Evolutionary conservation across 2,329 filamentous ascomycete genomes (phyloP).

Genomic region (Hypoxylon sp.): DNA sequence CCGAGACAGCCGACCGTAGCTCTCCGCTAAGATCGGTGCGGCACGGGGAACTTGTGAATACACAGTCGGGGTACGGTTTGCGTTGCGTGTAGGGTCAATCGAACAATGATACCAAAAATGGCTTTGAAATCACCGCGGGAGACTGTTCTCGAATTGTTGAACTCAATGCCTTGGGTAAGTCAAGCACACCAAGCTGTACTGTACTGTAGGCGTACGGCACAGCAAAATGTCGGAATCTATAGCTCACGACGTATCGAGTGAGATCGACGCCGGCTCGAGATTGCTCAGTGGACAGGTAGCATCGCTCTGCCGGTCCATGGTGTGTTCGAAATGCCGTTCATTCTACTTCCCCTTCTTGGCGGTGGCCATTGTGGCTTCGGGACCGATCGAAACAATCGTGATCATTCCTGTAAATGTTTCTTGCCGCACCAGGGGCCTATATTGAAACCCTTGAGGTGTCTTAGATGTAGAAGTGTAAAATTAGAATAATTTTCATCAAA

Average conservation of each 20-base stretch:
- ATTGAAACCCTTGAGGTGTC: slow-evolving; percentile 31
- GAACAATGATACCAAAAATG: slow-evolving; percentile 42
- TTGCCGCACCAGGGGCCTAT: slow-evolving; percentile 26
- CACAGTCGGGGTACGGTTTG: slow-evolving; percentile 14
- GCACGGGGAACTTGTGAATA: slow-evolving; percentile 32
- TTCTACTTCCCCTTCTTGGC: slow-evolving; percentile 32
- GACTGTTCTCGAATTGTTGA: slow-evolving; percentile 21
- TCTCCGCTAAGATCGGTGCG: slow-evolving; percentile 31
- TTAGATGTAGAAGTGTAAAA: slow-evolving; percentile 28
- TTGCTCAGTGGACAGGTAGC: slow-evolving; percentile 44
- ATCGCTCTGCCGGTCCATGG: slow-evolving; percentile 30
- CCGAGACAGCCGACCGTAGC: slow-evolving; percentile 32
- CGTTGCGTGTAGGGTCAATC: slow-evolving; percentile 16
- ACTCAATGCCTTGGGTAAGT: slow-evolving; percentile 29
- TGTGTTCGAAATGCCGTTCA: slow-evolving; percentile 10
- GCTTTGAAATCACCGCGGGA: slow-evolving; percentile 29
- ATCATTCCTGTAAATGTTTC: slow-evolving; percentile 34
- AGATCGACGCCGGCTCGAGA: slow-evolving; percentile 46
- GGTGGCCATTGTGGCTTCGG: slow-evolving; percentile 30
- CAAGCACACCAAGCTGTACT: slow-evolving; percentile 19
- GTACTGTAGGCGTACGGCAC: slow-evolving; percentile 38
- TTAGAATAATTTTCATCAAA: slow-evolving; percentile 32
- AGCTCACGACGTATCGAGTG: slow-evolving; percentile 41
- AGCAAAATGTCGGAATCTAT: slow-evolving; percentile 37
- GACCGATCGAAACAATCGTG: slow-evolving; percentile 42